Evolutionary conservation across 306 rosid genomes (phyloP).

Genomic region (Medicago arabica): DNA sequence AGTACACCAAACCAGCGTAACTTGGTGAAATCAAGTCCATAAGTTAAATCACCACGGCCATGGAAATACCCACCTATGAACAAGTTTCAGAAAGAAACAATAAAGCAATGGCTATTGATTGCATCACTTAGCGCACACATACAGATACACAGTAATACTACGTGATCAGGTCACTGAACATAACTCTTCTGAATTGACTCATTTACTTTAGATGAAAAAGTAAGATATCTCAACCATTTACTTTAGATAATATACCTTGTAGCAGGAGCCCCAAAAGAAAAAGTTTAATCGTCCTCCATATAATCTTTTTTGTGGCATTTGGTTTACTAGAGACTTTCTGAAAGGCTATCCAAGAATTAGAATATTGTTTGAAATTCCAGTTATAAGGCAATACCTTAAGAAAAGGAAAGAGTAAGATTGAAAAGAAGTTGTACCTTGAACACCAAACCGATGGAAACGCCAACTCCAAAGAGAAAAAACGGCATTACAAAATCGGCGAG

Average conservation of each 20-base stretch:
- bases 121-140: not conserved
- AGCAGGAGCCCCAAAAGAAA: constrained; percentile 71
- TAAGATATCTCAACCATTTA: too few species aligned
- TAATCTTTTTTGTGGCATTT: constrained; percentile 62
- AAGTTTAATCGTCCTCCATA: constrained; percentile 65
- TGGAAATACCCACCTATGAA: constrained; percentile 82
- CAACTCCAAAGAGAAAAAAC: constrained; percentile 75
- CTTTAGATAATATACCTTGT: too few species aligned
- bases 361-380: constrained; percentile 14
- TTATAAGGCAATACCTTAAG: not conserved
- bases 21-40: constrained; percentile 74
- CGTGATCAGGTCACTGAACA: not conserved
- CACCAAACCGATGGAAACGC: constrained; percentile 69
- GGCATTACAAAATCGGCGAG: constrained; percentile 90
- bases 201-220: too few species aligned
- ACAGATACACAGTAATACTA: not conserved
- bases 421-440: constrained; percentile 60
- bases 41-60: constrained; percentile 64
- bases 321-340: constrained; percentile 72
- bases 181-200: too few species aligned
- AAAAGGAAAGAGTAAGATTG: not conserved
- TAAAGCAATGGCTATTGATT: constrained; percentile 21
- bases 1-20: constrained; percentile 79
- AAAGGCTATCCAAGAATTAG: constrained; percentile 39
- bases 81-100: constrained; percentile 46